Percentiles rank a stretch among this genome's conserved stretches.
phyloP scores from a whole-genome alignment of 2,329 filamentous ascomycete genomes.

The Diaporthe humulicola region DNA sequence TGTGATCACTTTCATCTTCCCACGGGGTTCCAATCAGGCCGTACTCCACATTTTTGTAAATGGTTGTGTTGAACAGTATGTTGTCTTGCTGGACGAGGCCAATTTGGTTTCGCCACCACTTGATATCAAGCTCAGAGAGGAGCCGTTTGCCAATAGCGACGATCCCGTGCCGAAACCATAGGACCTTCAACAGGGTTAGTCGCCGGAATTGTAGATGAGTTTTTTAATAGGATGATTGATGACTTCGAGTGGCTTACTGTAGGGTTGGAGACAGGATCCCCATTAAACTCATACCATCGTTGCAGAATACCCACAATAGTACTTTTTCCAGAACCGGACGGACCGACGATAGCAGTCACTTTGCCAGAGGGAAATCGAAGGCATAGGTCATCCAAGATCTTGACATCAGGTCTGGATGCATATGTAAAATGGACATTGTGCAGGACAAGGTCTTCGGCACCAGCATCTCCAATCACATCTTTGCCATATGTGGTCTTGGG shows the following conservation, averaged over 20 bases:
- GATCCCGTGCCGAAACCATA: constrained; percentile 23
- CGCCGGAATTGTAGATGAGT: not conserved
- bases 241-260: not conserved
- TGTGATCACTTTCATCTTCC: constrained; percentile 53
- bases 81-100: constrained; percentile 58
- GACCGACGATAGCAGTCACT: constrained; percentile 83
- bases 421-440: constrained; percentile 78
- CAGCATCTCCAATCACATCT: constrained; percentile 52
- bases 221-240: not conserved
- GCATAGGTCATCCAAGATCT: constrained; percentile 65
- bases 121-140: constrained; percentile 67
- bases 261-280: constrained; percentile 27
- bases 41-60: constrained; percentile 67
- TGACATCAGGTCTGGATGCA: constrained; percentile 59
- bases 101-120: constrained; percentile 67
- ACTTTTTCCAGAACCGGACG: constrained; percentile 87
- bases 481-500: constrained; percentile 54
- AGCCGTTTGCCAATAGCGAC: constrained; percentile 12
- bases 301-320: constrained; percentile 80
- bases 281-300: constrained; percentile 70
- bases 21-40: constrained; percentile 61
- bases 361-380: constrained; percentile 74
- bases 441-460: constrained; percentile 67
- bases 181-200: not conserved
- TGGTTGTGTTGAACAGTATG: constrained; percentile 59